Conservation (phyloP, 192 early-diverging fungal species). For the Entomortierella chlamydospora region DNA sequence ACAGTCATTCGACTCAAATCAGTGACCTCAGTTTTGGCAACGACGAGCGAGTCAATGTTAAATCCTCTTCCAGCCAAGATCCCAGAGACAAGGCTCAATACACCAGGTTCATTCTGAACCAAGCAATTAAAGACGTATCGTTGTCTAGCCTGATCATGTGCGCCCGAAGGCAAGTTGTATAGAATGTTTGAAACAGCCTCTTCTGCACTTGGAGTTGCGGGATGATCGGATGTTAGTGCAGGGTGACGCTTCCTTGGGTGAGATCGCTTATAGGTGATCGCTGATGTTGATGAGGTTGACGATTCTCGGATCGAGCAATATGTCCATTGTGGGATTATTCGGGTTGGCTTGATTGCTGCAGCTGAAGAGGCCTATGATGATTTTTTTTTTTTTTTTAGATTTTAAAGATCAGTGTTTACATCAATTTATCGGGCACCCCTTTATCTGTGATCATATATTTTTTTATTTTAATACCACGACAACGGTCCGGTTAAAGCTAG, state of each 20-base stretch:
- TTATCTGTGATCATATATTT: neutral
- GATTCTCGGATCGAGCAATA: neutral
- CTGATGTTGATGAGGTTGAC: slow-evolving; percentile 1
- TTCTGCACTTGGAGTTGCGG: slow-evolving; percentile 74
- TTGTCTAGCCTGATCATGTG: slow-evolving; percentile 58
- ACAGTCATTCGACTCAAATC: slow-evolving; percentile 95
- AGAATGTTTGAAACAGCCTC: slow-evolving; percentile 96
- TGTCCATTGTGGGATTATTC: too few relatives aligned
- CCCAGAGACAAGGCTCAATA: slow-evolving; percentile 82
- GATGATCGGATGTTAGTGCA: slow-evolving; percentile 34
- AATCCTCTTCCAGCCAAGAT: slow-evolving; percentile 94
- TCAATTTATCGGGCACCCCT: too few relatives aligned
- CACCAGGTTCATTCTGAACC: slow-evolving; percentile 90
- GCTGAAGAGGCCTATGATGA: neutral
- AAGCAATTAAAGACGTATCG: slow-evolving; percentile 96
- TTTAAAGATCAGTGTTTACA: too few relatives aligned
- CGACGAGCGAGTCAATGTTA: slow-evolving; percentile 98
- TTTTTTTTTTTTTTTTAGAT: neutral
- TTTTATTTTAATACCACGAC: slow-evolving; percentile 1
- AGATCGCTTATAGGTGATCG: slow-evolving; percentile 45
- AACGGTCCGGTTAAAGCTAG: slow-evolving; percentile 3
- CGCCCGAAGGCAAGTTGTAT: slow-evolving; percentile 83
- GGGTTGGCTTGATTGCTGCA: neutral
- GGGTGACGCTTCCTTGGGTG: slow-evolving; percentile 45
- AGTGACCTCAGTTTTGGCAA: slow-evolving; percentile 92